Evolutionary conservation across 176 grass and related monocot genomes (phyloP), one percentile per base, ranked within the genome.

Genomic region (Poa pratensis): DNA sequence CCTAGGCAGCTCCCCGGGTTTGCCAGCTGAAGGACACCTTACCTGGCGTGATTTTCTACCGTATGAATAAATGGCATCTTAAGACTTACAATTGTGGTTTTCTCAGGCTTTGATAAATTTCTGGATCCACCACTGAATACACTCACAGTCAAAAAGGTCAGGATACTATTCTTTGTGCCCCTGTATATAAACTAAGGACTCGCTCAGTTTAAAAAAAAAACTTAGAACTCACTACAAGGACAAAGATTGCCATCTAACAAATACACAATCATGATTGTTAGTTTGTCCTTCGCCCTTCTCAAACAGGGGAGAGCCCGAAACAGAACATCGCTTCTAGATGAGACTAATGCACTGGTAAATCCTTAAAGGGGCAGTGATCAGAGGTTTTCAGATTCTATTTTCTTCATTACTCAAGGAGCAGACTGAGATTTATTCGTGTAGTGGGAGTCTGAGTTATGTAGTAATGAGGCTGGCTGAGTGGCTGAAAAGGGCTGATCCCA

Each of bases 1-100:
- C 51, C 80, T 72, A 11, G 82, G 91, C 22, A 93, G 65, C 10
- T 28, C 57, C 78, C 61, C 40, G 11, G 87, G 60, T 4, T 63
- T 63, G 26, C 61, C 61, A 26, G 61, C 12, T 13, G 13, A 14
- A 26, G 12, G 5, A 30, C 26, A 30, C 26, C 26, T 27, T 64
- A 30, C 61, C 23, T 64, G 12, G 0, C 5, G 26, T 30, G 61
- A 15, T 28, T 14, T 22, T 58, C 1, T 30, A 60, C 9, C 0
- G n/a, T 30, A 64, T 2, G 5, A 30, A 28, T 13, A 30, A 30
- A 7, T 16, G 11, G 24, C 14, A 64, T 30, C 14, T 30, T 27
- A 62, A 28, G 11, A 62, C 9, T 24, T 12, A 1, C 10, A 24
- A 4, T 27, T 62, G 10, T 0, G n/a, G 10, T 23, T 24, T 59